Base-by-base conservation (phyloP, 2,329 filamentous ascomycete species). In the Cytospora piceae region DNA sequence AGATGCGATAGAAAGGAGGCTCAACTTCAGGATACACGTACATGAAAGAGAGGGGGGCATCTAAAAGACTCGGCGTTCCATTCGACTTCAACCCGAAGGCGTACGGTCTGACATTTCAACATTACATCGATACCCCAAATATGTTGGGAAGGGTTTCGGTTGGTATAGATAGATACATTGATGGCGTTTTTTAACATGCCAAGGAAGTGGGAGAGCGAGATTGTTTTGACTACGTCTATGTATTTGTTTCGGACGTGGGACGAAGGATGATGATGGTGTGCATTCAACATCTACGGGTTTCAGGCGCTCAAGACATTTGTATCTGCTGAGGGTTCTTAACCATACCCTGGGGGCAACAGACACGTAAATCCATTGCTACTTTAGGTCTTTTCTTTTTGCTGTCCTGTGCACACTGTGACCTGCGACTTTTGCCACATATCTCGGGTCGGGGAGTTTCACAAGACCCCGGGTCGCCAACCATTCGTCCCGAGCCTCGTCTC, bases 1-100 rank as follows among this genome's bases (percentile, higher is more conserved):
- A 20, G 20, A 20, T n/a, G n/a, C 20, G 15, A 49, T 52, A 60
- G 12, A 46, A 6, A 37, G 56, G 51, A 54, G 63, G 42, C 34
- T 62, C 63, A 65, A 63, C 63, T 52, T 59, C 58, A 20, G 61
- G 20, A n/a, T 61, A 68, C 12, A 63, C 34, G 37, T 1, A 46
- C 7, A 20, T 2, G 31, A 15, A 31, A 49, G 20, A 24, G 49
- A 37, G 31, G 20, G 42, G 22, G 51, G 63, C 42, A 52, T 58
- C n/a, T 29, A 51, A 57, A 39, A 55, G 32, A 62, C 52, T 61
- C 63, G 58, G 58, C 58, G 53, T 65, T 58, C 56, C 58, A 61
- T 58, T 62, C 63, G 63, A 65, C 63, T 65, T 65, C 63, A 65
- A 65, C 63, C 61, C 63, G 63, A 61, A 53, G 58, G 59, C 58